Percentiles rank a stretch among this genome's conserved stretches.
Evolutionary conservation across 768 basidiomycete genomes (phyloP).

Genomic region (Boletus speciosus): DNA sequence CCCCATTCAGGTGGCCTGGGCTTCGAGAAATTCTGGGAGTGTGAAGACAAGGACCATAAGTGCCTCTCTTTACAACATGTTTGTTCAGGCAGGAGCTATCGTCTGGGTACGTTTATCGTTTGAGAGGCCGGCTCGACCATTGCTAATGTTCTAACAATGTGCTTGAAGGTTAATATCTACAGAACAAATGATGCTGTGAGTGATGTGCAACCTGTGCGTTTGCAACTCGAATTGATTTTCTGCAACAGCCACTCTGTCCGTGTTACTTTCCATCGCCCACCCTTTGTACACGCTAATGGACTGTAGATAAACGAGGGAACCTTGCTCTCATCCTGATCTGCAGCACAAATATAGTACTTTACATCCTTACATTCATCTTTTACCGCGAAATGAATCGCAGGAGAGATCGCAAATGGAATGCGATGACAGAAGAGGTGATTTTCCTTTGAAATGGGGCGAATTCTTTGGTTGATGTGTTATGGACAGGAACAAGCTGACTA

Average conservation of each 20-base stretch:
- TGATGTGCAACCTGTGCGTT: background rate
- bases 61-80: too few species aligned
- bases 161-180: slow-evolving; percentile 50
- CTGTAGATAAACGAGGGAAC: slow-evolving; percentile 59
- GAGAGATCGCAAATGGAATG: slow-evolving; percentile 50
- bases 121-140: too few species aligned
- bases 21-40: slow-evolving; percentile 56
- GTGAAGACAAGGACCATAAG: slow-evolving; percentile 49
- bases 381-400: slow-evolving; percentile 49
- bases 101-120: too few species aligned
- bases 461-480: background rate
- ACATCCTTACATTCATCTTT: slow-evolving; percentile 36
- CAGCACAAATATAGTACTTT: slow-evolving; percentile 48
- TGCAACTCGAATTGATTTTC: background rate
- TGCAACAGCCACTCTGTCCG: slow-evolving; percentile 2
- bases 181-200: slow-evolving; percentile 45
- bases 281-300: background rate
- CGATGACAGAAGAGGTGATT: slow-evolving; percentile 44
- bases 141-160: slow-evolving; percentile 8
- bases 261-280: background rate
- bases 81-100: too few species aligned
- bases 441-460: too few species aligned
- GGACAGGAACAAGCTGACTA: slow-evolving; percentile 53
- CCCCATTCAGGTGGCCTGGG: slow-evolving; percentile 51
- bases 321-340: slow-evolving; percentile 51